Evolutionary conservation across 805 yeast species (phyloP), one percentile per base, ranked within the genome.

Genomic region (Millerozyma acaciae): DNA sequence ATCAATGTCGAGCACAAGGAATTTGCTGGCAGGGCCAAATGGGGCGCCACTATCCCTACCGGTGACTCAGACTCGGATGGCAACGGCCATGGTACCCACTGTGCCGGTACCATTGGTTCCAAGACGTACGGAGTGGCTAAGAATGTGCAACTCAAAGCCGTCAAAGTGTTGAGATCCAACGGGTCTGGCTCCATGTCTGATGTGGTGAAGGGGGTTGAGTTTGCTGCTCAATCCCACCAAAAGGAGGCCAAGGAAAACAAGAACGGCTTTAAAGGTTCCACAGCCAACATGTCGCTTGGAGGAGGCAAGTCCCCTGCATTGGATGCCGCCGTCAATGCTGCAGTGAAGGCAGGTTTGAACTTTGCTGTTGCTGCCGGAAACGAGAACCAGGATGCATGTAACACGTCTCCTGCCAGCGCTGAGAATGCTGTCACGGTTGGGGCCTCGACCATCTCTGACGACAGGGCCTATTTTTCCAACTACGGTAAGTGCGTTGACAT

Each of bases 291-390:
- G 90, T 88, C 96, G 10, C 70, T 89, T 39, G 96, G 96, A 51
- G 96, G 96, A 57, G 95, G 95, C 51, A 82, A 80, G 53, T 84
- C 96, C 3, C 84, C 87, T 32, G 79, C 95, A 6, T 74, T 89
- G 47, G 95, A 87, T 54, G 49, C 79, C 58, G 96, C 95, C 36
- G 94, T 85, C 28, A 78, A 85, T 48, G 95, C 95, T 28, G 96
- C 95, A 24, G 87, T 85, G 31, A 72, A 76, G 43, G 84, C 89
- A 20, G 97, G 96, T 50, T 64, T 90, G 39, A 93, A 86, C 57
- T 83, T 90, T 57, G 94, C 95, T 22, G 96, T 87, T 44, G 97
- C 97, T 32, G 96, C 97, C 19, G 97, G 97, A 65, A 89, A 90
- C 60, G 95, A 84, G 55, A 82, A 84, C 57, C 84, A 80, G 48